phyloP scores from a whole-genome alignment of 176 grass and related monocot genomes.

The Hordeum marinum region DNA sequence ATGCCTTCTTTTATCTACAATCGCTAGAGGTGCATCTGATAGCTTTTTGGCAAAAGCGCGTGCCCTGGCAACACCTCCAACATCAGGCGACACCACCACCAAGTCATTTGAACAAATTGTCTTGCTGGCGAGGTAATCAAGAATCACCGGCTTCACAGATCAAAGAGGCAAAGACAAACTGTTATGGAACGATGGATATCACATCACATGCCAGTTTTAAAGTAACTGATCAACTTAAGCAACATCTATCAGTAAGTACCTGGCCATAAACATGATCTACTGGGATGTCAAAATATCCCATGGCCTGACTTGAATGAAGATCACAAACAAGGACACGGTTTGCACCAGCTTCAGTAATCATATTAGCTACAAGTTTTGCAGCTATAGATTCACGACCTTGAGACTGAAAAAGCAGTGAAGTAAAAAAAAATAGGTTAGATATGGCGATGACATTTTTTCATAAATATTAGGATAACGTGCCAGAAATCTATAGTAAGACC shows the following conservation, averaged over 20 bases:
- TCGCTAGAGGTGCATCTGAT: slow-evolving; percentile 93
- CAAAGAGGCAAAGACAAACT: slow-evolving; percentile 22
- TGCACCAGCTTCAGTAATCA: slow-evolving; percentile 98
- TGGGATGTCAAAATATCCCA: slow-evolving; percentile 98
- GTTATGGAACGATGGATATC: slow-evolving; percentile 8
- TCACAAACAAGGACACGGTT: slow-evolving; percentile 96
- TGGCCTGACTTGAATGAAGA: slow-evolving; percentile 96
- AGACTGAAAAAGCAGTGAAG: slow-evolving; percentile 49
- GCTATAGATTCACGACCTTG: slow-evolving; percentile 99
- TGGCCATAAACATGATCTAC: slow-evolving; percentile 98
- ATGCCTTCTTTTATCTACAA: slow-evolving; percentile 98
- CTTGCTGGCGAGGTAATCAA: slow-evolving; percentile 97
- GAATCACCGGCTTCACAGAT: slow-evolving; percentile 71
- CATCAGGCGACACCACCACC: slow-evolving; percentile 95
- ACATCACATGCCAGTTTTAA: slow-evolving; percentile 4
- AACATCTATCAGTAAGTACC: slow-evolving; percentile 42
- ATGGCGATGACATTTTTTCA: neutral
- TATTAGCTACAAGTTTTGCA: slow-evolving; percentile 97
- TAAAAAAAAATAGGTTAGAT: neutral
- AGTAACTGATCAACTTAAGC: slow-evolving; percentile 5
- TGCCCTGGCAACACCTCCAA: slow-evolving; percentile 90
- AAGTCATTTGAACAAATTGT: slow-evolving; percentile 78
- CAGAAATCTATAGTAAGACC: neutral
- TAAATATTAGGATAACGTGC: neutral
- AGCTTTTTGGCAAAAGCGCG: slow-evolving; percentile 91